Percentiles rank a stretch among this genome's conserved stretches.
phyloP scores from a whole-genome alignment of 108 stramenopile genomes.

The Stephanodiscus minutulus region DNA sequence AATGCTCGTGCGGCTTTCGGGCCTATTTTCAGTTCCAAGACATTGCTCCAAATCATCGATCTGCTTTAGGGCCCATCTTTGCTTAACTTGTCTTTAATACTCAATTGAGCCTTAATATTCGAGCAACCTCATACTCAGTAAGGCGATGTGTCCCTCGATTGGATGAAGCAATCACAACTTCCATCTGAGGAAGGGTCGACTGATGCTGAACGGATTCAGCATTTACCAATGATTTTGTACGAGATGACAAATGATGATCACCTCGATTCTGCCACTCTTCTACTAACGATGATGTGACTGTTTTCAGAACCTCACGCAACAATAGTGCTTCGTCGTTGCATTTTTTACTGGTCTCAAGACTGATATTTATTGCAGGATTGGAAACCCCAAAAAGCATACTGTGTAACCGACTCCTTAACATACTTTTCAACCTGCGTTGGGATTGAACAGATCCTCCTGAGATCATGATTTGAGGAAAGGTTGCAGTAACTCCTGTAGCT shows the following conservation, averaged over 20 bases:
- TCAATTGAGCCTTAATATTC: conserved; percentile 12
- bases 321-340: conserved; percentile 11
- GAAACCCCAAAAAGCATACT: conserved; percentile 8
- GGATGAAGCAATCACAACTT: conserved; percentile 40
- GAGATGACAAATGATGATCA: conserved; percentile 3
- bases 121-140: conserved; percentile 21
- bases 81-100: neutral
- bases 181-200: conserved; percentile 29
- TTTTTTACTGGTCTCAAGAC: neutral
- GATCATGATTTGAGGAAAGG: conserved; percentile 37
- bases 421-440: conserved; percentile 16
- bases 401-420: conserved; percentile 17
- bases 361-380: neutral
- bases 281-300: conserved; percentile 21
- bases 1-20: conserved; percentile 63
- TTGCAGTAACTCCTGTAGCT: neutral
- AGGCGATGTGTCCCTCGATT: conserved; percentile 35
- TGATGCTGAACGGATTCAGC: neutral
- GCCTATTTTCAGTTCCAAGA: conserved; percentile 62
- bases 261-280: conserved; percentile 35
- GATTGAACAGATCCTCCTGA: conserved; percentile 34
- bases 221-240: neutral
- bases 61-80: neutral
- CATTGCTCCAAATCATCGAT: conserved; percentile 38
- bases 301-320: conserved; percentile 14